A percentile compares a stretch with the other conserved stretches of the same genome.
Evolutionary conservation across 148 eudicot species (phyloP).

Genomic region (Rhododendron williamsianum): DNA sequence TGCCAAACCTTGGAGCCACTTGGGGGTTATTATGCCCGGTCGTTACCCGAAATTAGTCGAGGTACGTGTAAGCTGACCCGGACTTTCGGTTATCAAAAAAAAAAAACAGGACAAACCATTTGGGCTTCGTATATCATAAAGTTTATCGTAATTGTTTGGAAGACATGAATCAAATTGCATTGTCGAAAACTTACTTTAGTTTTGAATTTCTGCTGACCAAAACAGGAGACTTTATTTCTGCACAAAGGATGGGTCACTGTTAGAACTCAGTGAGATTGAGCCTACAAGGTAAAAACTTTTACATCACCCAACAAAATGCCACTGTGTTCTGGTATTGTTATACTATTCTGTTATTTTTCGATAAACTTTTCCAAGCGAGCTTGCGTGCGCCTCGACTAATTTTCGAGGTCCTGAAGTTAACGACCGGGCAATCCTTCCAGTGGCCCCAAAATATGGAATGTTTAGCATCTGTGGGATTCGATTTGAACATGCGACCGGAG

Average conservation of each 20-base stretch:
- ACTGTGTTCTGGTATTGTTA: not conserved
- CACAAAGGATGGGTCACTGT: conserved; percentile 56
- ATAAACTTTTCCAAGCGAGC: not conserved
- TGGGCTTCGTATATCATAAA: not conserved
- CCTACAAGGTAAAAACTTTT: conserved; percentile 53
- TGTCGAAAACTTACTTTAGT: conserved; percentile 11
- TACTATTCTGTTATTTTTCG: not conserved
- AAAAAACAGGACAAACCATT: not conserved
- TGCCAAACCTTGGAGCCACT: no score
- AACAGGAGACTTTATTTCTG: conserved; percentile 79
- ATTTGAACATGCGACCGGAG: no score
- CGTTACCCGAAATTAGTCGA: no score
- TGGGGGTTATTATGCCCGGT: no score
- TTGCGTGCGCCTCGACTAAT: not conserved
- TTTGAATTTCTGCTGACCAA: conserved; percentile 23
- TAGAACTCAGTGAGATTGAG: conserved; percentile 56
- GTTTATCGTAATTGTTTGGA: not conserved
- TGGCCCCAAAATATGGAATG: no score
- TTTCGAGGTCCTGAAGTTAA: no score
- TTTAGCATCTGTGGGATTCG: no score
- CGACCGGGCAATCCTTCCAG: no score
- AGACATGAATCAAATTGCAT: conserved; percentile 11
- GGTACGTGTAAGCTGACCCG: no score
- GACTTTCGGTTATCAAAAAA: no score
- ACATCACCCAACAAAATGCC: not conserved